Evolutionary conservation across 108 stramenopile species (phyloP), one percentile per base, ranked within the genome.

Genomic region (Cyclostephanos tholiformis): DNA sequence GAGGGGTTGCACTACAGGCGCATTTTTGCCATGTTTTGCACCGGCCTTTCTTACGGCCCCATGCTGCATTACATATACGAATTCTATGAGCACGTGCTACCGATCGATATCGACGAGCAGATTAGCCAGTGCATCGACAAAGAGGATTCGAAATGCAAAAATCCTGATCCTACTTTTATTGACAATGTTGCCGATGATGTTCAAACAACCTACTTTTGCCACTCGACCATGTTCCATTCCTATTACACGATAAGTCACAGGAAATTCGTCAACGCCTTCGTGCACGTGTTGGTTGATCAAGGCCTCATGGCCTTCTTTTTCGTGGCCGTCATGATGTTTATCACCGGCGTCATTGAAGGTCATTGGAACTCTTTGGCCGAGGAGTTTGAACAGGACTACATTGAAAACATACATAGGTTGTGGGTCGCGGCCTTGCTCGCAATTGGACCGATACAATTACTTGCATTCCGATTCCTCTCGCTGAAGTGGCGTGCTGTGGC

Each of bases 281-380:
- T 76, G 25, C 75, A 76, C 51, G 75, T 76, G 13, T 61, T 63
- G 9, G 63, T 76, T 36, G 75, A 76, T 55, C 75, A 76, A 22
- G 52, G 67, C 6, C 59, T 76, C 52, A 76, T 76, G 75, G 75
- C 75, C 1, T 69, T 76, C 38, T 30, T 36, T 13, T 76, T 69
- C 29, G 75, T 76, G 32, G 75, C 59, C 16, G 49, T 57, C 1
- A 51, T 76, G 51, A 76, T 76, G 75, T 55, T 68, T 36, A 39
- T 76, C n/a, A 76, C 75, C 4, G 48, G 64, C 44, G 39, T 76
- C 25, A 51, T 76, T 4, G 75, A 76, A 43, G 75, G 75, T 29
- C 75, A 76, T 39, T 65, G 59, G 17, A 20, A 50, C 12, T 27
- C 41, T 1, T 63, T 76, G 67, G 22, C 25, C 16, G 51, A 63